These are phyloP conservation scores for Bruguiera hainesii DNA, from an alignment of 441 rosid genomes.

Conservation along the genomic window DNA sequence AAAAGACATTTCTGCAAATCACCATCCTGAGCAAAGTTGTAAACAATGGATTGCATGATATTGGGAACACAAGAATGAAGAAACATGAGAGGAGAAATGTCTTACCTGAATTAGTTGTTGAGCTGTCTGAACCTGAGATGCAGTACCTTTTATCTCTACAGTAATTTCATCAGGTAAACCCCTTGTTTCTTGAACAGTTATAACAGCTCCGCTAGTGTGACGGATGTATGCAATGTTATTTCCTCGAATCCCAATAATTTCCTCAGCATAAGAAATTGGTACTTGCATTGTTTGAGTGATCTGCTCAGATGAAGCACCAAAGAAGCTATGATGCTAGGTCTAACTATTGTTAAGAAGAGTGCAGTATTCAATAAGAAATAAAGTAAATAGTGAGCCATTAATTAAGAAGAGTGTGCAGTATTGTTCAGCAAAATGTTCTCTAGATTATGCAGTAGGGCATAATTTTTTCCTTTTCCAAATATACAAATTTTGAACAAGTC, in stretches of 20 bases:
- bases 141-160: slow-evolving; percentile 44
- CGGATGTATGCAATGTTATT: slow-evolving; percentile 45
- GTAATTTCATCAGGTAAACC: slow-evolving; percentile 38
- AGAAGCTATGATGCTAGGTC: neutral
- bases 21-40: neutral
- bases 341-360: neutral
- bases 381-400: neutral
- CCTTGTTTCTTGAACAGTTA: slow-evolving; percentile 38
- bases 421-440: neutral
- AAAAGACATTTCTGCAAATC: neutral
- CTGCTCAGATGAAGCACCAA: slow-evolving; percentile 21
- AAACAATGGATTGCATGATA: neutral
- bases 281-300: slow-evolving; percentile 55
- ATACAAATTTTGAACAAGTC: neutral
- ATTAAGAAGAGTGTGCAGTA: neutral
- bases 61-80: neutral
- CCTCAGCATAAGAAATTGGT: slow-evolving; percentile 57
- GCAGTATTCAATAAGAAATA: neutral
- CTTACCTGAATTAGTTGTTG: slow-evolving; percentile 42
- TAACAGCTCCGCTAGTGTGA: slow-evolving; percentile 37
- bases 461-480: neutral
- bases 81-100: neutral
- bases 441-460: neutral
- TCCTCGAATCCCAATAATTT: slow-evolving; percentile 52
- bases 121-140: slow-evolving; percentile 45